phyloP scores from a whole-genome alignment of 1,284 basidiomycete genomes.

The Tilletia setariae region DNA sequence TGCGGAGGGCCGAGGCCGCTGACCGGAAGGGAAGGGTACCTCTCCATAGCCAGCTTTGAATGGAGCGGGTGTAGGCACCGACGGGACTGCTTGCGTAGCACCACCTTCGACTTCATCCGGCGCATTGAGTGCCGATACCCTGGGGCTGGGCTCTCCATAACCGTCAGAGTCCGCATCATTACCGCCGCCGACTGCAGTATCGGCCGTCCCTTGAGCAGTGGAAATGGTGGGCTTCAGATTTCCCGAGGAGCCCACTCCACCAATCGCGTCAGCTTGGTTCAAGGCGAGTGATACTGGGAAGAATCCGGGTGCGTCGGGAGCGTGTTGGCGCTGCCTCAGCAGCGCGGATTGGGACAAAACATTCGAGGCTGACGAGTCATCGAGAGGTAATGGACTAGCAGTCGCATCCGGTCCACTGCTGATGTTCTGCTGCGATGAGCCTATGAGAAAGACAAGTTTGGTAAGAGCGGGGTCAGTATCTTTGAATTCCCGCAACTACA shows the following conservation, averaged over 20 bases:
- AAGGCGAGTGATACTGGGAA: slow-evolving; percentile 8
- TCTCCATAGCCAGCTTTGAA: slow-evolving; percentile 14
- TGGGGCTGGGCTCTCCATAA: slow-evolving; percentile 31
- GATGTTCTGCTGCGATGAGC: no score
- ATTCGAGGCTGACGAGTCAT: neutral
- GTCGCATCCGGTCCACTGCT: neutral
- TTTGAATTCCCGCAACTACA: no score
- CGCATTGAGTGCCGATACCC: neutral
- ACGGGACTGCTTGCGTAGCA: neutral
- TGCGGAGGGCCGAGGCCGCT: neutral
- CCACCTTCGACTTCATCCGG: neutral
- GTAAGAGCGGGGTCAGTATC: no score
- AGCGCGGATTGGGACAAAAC: neutral
- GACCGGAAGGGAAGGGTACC: slow-evolving; percentile 2
- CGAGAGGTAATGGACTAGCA: neutral
- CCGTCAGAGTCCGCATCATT: slow-evolving; percentile 36
- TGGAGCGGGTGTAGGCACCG: neutral
- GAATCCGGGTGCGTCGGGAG: neutral
- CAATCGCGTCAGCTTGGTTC: neutral
- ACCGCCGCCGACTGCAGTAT: neutral
- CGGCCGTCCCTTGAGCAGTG: neutral
- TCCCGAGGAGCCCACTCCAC: neutral
- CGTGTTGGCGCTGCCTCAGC: neutral
- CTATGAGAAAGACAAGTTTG: no score
- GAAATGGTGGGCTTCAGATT: neutral